Base-by-base conservation (phyloP, 495 filamentous ascomycete genomes). In the Tuber brumale region DNA sequence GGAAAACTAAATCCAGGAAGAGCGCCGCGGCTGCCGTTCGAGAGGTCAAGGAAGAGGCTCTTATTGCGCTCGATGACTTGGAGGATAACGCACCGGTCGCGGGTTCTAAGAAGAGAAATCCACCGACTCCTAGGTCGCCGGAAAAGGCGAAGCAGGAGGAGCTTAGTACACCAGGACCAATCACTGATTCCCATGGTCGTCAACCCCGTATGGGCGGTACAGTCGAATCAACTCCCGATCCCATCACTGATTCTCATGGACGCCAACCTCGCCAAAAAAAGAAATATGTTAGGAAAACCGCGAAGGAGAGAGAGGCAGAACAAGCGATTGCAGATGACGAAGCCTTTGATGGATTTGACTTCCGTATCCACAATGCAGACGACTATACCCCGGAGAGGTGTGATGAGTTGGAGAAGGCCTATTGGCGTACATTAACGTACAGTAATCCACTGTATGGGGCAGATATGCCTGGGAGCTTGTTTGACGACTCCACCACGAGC, bases 391-490 rank as follows among this genome's bases (percentile, higher is more conserved):
- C 90, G 0, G 95, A 98, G 83, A 87, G 95, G 76, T 97, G 95
- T 82, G 92, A 95, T 70, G 96, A 99, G 84, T 87, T 99, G 6
- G 95, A 99, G 85, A 90, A 92, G 41, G 90, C 90, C 72, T 99
- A 99, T 83, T 99, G 95, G 95, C 97, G 94, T 85, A 95, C 92
- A 3, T 87, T 99, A 74, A 97, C 94, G 71, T 98, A 93, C 85
- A 96, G 93, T 76, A 92, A 92, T 70, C 95, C 95, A 0, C 88
- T 99, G 85, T 99, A 99, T 80, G 95, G 96, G 45, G 95, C 96
- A 14, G 95, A 99, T 85, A 95, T 99, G 88, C 92, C 93, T 51
- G 95, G 95, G 39, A 96, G 94, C 5, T 87, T 99, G n/a, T 99
- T 99, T 81, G 92, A 95, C 79, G 94, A 97, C 27, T 87, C 88